A percentile compares a stretch with the other conserved stretches of the same genome.
phyloP scores from a whole-genome alignment of 305 asterid genomes.

The Fraxinus sp. region DNA sequence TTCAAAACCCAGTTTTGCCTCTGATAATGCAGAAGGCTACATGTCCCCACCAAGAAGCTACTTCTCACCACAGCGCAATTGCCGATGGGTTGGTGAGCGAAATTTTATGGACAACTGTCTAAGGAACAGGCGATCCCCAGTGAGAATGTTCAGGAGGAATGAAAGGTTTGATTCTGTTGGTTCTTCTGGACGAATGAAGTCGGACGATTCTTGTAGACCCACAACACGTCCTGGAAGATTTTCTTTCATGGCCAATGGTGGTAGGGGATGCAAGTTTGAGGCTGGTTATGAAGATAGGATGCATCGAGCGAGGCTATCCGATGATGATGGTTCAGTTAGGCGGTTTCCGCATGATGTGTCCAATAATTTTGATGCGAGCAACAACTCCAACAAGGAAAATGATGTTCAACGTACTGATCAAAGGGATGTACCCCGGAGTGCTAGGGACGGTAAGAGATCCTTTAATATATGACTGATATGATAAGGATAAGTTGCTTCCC shows the following conservation, averaged over 20 bases:
- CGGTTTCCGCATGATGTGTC: slow-evolving; percentile 29
- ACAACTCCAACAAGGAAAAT: slow-evolving; percentile 30
- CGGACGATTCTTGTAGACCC: slow-evolving; percentile 45
- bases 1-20: slow-evolving; percentile 44
- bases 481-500: not conserved
- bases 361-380: slow-evolving; percentile 34
- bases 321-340: slow-evolving; percentile 27
- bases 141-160: slow-evolving; percentile 36
- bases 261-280: slow-evolving; percentile 36
- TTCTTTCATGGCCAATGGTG: slow-evolving; percentile 32
- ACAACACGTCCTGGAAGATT: slow-evolving; percentile 45
- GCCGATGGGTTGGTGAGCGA: slow-evolving; percentile 51
- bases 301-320: slow-evolving; percentile 29
- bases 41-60: slow-evolving; percentile 54
- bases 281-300: slow-evolving; percentile 39
- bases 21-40: slow-evolving; percentile 52
- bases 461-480: slow-evolving; percentile 26
- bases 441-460: slow-evolving; percentile 32
- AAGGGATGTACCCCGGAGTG: slow-evolving; percentile 35
- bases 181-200: slow-evolving; percentile 44
- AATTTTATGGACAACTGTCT: slow-evolving; percentile 38
- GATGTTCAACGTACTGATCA: slow-evolving; percentile 33
- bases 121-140: slow-evolving; percentile 55
- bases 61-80: slow-evolving; percentile 47
- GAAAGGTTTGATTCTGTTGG: slow-evolving; percentile 46